Percentiles rank a stretch among this genome's conserved stretches.
These are phyloP conservation scores for Cercospora beticola DNA, from an alignment of 2,329 filamentous ascomycete genomes.

Conservation along the genomic window DNA sequence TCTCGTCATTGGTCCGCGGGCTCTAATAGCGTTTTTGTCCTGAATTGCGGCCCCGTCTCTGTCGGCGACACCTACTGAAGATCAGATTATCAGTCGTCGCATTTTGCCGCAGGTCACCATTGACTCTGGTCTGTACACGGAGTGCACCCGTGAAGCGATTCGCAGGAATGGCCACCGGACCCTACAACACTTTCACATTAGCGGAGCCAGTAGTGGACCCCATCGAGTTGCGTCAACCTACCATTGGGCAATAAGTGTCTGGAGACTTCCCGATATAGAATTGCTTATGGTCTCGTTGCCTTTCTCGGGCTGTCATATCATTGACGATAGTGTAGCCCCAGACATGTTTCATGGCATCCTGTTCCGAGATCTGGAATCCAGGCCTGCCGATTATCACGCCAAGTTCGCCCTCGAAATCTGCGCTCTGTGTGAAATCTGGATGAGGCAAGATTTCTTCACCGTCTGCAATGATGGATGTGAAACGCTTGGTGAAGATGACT, in stretches of 20 bases:
- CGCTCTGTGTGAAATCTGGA: constrained; percentile 49
- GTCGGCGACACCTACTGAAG: constrained; percentile 34
- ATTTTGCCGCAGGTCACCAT: constrained; percentile 53
- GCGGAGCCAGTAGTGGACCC: constrained; percentile 1
- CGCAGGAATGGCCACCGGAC: constrained; percentile 54
- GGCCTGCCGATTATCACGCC: constrained; percentile 56
- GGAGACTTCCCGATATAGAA: constrained; percentile 59
- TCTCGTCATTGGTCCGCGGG: not conserved
- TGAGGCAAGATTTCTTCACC: constrained; percentile 51
- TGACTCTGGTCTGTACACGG: constrained; percentile 48
- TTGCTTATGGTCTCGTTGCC: constrained; percentile 60
- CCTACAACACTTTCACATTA: constrained; percentile 33
- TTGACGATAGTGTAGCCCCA: constrained; percentile 61
- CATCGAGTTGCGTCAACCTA: constrained; percentile 23
- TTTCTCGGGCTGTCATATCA: constrained; percentile 56
- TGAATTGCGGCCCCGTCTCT: not conserved
- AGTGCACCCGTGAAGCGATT: constrained; percentile 45
- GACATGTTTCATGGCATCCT: constrained; percentile 52
- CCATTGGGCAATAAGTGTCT: constrained; percentile 59
- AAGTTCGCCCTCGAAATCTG: constrained; percentile 59
- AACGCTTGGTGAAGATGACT: constrained; percentile 58
- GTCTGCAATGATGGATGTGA: constrained; percentile 53
- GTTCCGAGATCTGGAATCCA: constrained; percentile 47
- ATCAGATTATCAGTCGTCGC: constrained; percentile 52
- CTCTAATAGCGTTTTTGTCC: not conserved